A percentile compares a stretch with the other conserved stretches of the same genome.
Conservation (phyloP, 148 eudicot genomes). For the Gaultheria prostrata region DNA sequence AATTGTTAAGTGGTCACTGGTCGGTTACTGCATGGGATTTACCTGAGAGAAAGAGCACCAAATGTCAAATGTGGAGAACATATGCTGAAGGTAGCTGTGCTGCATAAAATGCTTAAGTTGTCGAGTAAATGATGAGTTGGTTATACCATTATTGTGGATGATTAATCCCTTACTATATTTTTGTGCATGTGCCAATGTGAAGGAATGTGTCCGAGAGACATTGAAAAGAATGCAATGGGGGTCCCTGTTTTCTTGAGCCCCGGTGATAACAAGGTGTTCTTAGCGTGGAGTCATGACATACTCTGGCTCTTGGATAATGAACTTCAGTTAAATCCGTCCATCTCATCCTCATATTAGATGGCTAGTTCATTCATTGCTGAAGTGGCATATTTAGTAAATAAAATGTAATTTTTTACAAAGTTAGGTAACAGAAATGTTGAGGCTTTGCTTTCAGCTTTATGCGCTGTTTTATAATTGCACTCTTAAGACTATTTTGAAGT, state of each 20-base stretch:
- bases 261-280: neutral
- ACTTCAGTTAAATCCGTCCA: neutral
- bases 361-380: neutral
- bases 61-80: no score
- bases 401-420: neutral
- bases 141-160: no score
- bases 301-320: neutral
- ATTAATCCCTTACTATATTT: no score
- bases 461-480: neutral
- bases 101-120: no score
- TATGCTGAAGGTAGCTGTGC: no score
- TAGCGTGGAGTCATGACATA: neutral
- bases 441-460: neutral
- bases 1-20: no score
- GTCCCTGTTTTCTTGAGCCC: neutral
- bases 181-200: no score
- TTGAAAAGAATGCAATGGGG: neutral
- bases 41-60: no score
- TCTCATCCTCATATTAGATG: neutral
- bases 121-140: no score
- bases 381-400: neutral
- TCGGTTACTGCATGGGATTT: no score
- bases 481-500: slow-evolving; percentile 8
- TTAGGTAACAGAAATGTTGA: neutral
- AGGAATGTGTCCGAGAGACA: neutral